These are phyloP conservation scores for Talaromyces sp. DNA, from an alignment of 2,329 filamentous ascomycete species.

Conservation along the genomic window DNA sequence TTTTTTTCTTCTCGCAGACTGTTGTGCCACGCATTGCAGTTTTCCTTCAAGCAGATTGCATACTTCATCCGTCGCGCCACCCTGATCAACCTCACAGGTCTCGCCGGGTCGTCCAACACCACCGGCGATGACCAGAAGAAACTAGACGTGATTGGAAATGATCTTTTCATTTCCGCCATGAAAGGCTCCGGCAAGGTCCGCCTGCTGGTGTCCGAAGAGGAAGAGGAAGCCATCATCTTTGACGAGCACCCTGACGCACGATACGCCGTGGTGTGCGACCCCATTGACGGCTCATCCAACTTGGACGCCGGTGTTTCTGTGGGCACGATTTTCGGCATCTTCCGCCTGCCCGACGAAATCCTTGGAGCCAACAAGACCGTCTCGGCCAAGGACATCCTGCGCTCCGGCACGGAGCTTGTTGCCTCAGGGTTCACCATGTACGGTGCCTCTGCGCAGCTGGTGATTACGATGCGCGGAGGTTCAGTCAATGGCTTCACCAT, in stretches of 20 bases:
- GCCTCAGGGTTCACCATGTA: conserved; percentile 99
- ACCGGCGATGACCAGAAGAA: conserved; percentile 99
- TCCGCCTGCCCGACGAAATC: conserved; percentile 72
- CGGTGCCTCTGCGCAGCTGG: conserved; percentile 90
- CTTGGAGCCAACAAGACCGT: conserved; percentile 52
- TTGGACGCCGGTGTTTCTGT: conserved; percentile 96
- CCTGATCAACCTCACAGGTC: conserved; percentile 89
- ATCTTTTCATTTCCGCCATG: conserved; percentile 96
- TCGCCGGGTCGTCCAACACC: conserved; percentile 89
- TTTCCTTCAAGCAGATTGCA: conserved; percentile 99
- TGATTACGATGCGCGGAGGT: conserved; percentile 92
- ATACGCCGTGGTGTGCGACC: conserved; percentile 95
- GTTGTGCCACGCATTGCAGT: conserved; percentile 94
- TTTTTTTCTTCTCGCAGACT: conserved; percentile 52
- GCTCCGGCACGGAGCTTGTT: conserved; percentile 83
- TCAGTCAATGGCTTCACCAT: conserved; percentile 96
- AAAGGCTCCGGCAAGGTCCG: conserved; percentile 84
- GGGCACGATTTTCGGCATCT: conserved; percentile 93
- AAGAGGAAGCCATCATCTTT: conserved; percentile 89
- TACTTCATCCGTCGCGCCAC: conserved; percentile 98
- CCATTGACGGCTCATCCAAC: conserved; percentile 97
- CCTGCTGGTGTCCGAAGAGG: conserved; percentile 94
- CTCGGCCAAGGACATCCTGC: conserved; percentile 66
- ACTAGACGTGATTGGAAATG: conserved; percentile 97
- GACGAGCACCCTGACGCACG: conserved; percentile 66